Conservation (phyloP, 495 filamentous ascomycete genomes). For the Penicillium malachiteum region DNA sequence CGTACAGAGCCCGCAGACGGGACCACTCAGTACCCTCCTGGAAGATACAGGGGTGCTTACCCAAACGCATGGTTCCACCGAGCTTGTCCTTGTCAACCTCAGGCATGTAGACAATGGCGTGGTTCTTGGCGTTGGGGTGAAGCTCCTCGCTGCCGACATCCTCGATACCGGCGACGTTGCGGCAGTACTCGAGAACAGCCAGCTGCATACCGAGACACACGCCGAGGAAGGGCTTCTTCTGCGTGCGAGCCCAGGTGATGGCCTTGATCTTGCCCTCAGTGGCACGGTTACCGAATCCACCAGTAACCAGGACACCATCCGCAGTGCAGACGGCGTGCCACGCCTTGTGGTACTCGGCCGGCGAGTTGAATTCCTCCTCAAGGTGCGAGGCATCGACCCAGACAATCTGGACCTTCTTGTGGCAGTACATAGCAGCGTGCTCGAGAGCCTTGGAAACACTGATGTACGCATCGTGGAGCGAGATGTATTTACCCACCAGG, state of each 20-base stretch:
- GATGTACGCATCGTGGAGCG: conserved; percentile 80
- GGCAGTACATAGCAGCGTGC: conserved; percentile 85
- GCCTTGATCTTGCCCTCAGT: conserved; percentile 86
- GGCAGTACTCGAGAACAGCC: conserved; percentile 87
- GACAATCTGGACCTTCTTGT: conserved; percentile 72
- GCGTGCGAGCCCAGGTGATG: conserved; percentile 77
- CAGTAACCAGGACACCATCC: conserved; percentile 56
- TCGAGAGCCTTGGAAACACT: conserved; percentile 82
- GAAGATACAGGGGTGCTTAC: conserved; percentile 71
- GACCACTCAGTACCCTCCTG: conserved; percentile 78
- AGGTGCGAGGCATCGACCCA: conserved; percentile 85
- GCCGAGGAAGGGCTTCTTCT: conserved; percentile 80
- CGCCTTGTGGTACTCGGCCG: conserved; percentile 83
- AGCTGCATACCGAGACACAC: conserved; percentile 96
- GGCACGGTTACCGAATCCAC: conserved; percentile 82
- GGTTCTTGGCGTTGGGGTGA: conserved; percentile 6
- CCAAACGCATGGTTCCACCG: conserved; percentile 93
- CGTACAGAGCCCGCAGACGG: conserved; percentile 73
- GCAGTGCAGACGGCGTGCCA: conserved; percentile 79
- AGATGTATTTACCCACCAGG: conserved; percentile 88
- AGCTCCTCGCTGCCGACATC: conserved; percentile 18
- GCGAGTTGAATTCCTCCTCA: conserved; percentile 57
- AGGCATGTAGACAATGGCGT: conserved; percentile 79
- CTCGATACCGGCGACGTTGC: conserved; percentile 62
- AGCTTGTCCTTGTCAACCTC: conserved; percentile 72